phyloP scores from a whole-genome alignment of 352 stramenopile species.

The Saprolegnia diclina region DNA sequence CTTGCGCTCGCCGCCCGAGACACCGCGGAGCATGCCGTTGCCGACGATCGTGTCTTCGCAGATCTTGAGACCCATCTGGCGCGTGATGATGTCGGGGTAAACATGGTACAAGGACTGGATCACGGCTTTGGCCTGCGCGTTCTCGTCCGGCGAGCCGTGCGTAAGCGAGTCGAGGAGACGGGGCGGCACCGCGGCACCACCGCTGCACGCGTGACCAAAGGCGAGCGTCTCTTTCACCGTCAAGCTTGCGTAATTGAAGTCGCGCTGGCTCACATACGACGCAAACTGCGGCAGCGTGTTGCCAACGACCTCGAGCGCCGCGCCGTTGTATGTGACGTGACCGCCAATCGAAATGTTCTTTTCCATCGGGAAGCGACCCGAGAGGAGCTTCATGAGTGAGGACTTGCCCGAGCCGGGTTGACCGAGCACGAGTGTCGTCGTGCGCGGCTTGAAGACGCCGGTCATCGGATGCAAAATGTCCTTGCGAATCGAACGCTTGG shows the following conservation, averaged over 20 bases:
- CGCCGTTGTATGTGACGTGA: slow-evolving; percentile 49
- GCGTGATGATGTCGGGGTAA: slow-evolving; percentile 51
- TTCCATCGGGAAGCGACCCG: slow-evolving; percentile 43
- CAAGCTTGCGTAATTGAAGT: slow-evolving; percentile 44
- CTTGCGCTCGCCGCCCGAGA: slow-evolving; percentile 73
- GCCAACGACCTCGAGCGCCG: slow-evolving; percentile 31
- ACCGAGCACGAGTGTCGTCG: slow-evolving; percentile 48
- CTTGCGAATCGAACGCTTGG: slow-evolving; percentile 39
- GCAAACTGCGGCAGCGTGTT: slow-evolving; percentile 49
- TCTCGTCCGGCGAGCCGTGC: slow-evolving; percentile 40
- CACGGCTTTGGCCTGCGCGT: slow-evolving; percentile 35
- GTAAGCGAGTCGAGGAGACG: slow-evolving; percentile 34
- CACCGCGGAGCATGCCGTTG: slow-evolving; percentile 51
- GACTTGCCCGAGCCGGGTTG: slow-evolving; percentile 51
- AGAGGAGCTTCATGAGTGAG: slow-evolving; percentile 49
- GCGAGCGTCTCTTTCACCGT: slow-evolving; percentile 49
- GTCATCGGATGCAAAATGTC: slow-evolving; percentile 39
- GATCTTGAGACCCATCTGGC: slow-evolving; percentile 44
- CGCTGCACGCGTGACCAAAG: slow-evolving; percentile 54
- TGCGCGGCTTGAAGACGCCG: slow-evolving; percentile 46
- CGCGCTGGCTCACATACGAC: slow-evolving; percentile 44
- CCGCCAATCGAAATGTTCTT: slow-evolving; percentile 41
- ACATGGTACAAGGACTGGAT: slow-evolving; percentile 37
- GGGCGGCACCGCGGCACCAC: slow-evolving; percentile 31
- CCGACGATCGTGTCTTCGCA: slow-evolving; percentile 63